These are phyloP conservation scores for Fusarium sp. DNA, from an alignment of 2,329 filamentous ascomycete genomes.

Conservation along the genomic window DNA sequence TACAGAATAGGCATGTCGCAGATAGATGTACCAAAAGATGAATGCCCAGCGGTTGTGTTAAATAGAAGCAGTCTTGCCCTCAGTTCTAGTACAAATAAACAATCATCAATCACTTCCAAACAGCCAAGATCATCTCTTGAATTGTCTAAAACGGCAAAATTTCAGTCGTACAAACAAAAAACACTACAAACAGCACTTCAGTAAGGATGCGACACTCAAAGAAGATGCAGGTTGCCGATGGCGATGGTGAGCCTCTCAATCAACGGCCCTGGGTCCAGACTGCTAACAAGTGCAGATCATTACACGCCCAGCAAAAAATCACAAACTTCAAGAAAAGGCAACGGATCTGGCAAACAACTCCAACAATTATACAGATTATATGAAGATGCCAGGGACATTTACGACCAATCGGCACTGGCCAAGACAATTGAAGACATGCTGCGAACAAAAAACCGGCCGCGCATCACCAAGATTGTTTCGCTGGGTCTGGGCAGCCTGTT, in stretches of 20 bases:
- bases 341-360: slow-evolving; percentile 21
- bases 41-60: not conserved
- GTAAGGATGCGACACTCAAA: slow-evolving; percentile 22
- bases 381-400: slow-evolving; percentile 20
- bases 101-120: not conserved
- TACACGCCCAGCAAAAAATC: slow-evolving; percentile 2
- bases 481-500: slow-evolving; percentile 34
- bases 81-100: not conserved
- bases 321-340: slow-evolving; percentile 1
- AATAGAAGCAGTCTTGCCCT: not conserved
- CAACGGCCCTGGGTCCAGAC: not conserved
- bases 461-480: slow-evolving; percentile 30
- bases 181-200: not conserved
- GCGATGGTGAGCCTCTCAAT: slow-evolving; percentile 1
- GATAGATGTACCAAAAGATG: not conserved
- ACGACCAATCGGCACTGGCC: slow-evolving; percentile 22
- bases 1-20: not conserved
- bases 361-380: slow-evolving; percentile 27
- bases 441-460: slow-evolving; percentile 23
- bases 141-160: not conserved
- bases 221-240: not conserved
- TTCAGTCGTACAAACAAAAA: accelerated
- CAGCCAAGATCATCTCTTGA: not conserved
- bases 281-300: not conserved
- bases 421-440: slow-evolving; percentile 32